A percentile compares a stretch with the other conserved stretches of the same genome.
These are phyloP conservation scores for Pichia exigua DNA, from an alignment of 805 yeast species.

Conservation along the genomic window DNA sequence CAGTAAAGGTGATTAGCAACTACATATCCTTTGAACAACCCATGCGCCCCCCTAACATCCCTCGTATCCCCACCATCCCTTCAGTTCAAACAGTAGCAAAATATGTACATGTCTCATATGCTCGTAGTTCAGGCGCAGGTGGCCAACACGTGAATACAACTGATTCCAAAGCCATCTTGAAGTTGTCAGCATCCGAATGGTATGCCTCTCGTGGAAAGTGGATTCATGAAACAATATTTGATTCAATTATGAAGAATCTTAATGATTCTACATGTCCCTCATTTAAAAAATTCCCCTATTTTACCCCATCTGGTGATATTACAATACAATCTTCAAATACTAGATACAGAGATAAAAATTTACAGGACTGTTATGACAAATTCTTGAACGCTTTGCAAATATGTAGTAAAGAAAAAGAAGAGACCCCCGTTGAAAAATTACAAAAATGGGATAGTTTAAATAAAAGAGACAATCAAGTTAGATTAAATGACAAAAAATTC, in stretches of 20 bases:
- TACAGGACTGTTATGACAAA: constrained; percentile 38
- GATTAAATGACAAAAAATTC: constrained; percentile 17
- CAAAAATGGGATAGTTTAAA: constrained; percentile 34
- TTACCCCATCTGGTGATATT: constrained; percentile 23
- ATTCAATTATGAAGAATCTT: constrained; percentile 25
- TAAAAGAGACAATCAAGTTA: constrained; percentile 17
- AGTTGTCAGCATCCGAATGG: constrained; percentile 29
- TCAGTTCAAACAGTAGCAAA: constrained; percentile 5
- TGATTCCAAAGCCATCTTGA: constrained; percentile 36
- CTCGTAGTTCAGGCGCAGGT: constrained; percentile 51
- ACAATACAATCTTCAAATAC: constrained; percentile 20
- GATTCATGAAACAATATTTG: constrained; percentile 33
- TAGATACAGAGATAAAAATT: constrained; percentile 38
- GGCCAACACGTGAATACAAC: constrained; percentile 59
- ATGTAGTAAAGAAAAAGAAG: constrained; percentile 31
- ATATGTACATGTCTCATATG: constrained; percentile 32
- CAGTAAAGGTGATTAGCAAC: no score
- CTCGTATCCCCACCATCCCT: neutral
- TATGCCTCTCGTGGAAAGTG: constrained; percentile 34
- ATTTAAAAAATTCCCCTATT: constrained; percentile 19
- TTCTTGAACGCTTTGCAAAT: constrained; percentile 35
- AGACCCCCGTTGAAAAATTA: constrained; percentile 33
- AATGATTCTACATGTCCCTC: constrained; percentile 13
- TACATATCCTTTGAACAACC: neutral
- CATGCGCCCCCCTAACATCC: neutral